Percentiles rank a stretch among this genome's conserved stretches.
These are phyloP conservation scores for Candida railenensis DNA, from an alignment of 805 yeast species.

Conservation along the genomic window DNA sequence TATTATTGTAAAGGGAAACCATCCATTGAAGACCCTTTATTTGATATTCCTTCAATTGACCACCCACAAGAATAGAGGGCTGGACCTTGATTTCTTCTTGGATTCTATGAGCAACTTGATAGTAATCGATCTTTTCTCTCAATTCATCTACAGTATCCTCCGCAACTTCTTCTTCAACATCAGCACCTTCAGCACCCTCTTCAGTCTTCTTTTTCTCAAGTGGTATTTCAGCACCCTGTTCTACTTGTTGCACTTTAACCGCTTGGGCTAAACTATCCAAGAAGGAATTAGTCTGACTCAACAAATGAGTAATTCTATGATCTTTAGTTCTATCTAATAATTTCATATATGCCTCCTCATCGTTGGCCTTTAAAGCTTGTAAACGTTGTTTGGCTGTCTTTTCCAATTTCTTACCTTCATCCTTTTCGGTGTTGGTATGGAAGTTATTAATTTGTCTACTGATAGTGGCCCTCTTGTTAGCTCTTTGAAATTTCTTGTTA, in stretches of 20 bases:
- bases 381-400: slow-evolving; percentile 85
- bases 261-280: slow-evolving; percentile 78
- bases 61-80: slow-evolving; percentile 72
- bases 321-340: slow-evolving; percentile 84
- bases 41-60: slow-evolving; percentile 76
- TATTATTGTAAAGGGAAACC: slow-evolving; percentile 62
- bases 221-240: slow-evolving; percentile 25
- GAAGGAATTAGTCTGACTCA: slow-evolving; percentile 76
- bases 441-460: slow-evolving; percentile 41
- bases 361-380: slow-evolving; percentile 83
- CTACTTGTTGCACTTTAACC: slow-evolving; percentile 72
- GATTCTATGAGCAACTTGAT: slow-evolving; percentile 76
- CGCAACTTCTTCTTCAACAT: slow-evolving; percentile 35
- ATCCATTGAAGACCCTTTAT: slow-evolving; percentile 65
- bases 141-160: slow-evolving; percentile 49
- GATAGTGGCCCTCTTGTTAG: slow-evolving; percentile 25
- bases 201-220: slow-evolving; percentile 23
- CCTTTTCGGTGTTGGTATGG: slow-evolving; percentile 65
- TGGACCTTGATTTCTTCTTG: slow-evolving; percentile 67
- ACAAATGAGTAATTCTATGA: slow-evolving; percentile 79
- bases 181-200: slow-evolving; percentile 28
- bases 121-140: slow-evolving; percentile 71
- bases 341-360: slow-evolving; percentile 84
- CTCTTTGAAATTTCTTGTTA: slow-evolving; percentile 19
- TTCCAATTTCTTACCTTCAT: slow-evolving; percentile 72